Percentiles rank a stretch among this genome's conserved stretches.
These are phyloP conservation scores for Solanum lycopersicoides DNA, from an alignment of 257 asterid genomes.

Conservation along the genomic window DNA sequence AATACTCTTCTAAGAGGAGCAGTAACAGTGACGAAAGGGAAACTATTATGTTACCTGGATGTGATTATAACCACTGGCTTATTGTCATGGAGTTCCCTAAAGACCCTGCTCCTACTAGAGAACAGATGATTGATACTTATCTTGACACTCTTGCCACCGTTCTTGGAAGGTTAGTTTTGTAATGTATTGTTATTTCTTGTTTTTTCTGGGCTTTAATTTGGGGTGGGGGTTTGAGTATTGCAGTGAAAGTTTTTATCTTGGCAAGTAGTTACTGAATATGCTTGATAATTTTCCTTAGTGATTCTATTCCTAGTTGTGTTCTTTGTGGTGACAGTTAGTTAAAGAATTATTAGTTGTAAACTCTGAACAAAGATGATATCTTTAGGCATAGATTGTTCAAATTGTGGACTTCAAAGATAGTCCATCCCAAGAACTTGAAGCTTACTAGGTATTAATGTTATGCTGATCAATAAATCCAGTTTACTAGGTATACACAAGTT, in stretches of 20 bases:
- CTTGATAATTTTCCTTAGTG: background rate
- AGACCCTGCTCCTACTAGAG: constrained; percentile 96
- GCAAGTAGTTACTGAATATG: background rate
- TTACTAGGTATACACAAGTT: background rate
- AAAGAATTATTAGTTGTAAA: background rate
- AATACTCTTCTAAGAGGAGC: constrained; percentile 50
- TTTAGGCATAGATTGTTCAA: background rate
- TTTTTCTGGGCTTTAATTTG: background rate
- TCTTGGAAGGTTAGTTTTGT: constrained; percentile 59
- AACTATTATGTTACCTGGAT: constrained; percentile 92
- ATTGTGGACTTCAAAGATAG: background rate
- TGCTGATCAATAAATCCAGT: background rate
- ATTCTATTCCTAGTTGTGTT: background rate
- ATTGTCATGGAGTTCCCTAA: constrained; percentile 97
- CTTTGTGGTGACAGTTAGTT: background rate
- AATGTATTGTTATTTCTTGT: background rate
- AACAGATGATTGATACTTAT: constrained; percentile 96
- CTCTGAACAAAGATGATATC: background rate
- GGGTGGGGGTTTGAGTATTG: too few species aligned
- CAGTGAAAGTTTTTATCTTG: background rate
- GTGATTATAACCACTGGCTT: constrained; percentile 97
- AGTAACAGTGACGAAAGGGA: constrained; percentile 66
- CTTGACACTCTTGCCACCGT: constrained; percentile 86
- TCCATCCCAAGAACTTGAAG: background rate
- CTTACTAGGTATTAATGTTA: background rate